Evolutionary conservation across 345 rosid genomes (phyloP).

Genomic region (Turritis glabra): DNA sequence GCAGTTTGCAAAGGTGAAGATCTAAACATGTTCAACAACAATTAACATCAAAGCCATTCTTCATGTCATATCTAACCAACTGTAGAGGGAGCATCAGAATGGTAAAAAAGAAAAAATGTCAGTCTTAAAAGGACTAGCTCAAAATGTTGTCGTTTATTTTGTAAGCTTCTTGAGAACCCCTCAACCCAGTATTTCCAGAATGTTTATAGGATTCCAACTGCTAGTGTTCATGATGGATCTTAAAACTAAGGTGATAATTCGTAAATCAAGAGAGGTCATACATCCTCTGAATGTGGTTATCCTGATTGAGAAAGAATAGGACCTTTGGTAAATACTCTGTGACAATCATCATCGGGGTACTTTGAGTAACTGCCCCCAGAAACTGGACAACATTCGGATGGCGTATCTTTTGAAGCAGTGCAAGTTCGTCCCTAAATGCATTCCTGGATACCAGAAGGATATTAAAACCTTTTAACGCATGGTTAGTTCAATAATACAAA

Average conservation of each 20-base stretch:
- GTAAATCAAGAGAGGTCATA: not conserved
- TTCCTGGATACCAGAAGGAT: conserved; percentile 47
- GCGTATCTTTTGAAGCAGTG: conserved; percentile 78
- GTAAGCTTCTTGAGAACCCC: not conserved
- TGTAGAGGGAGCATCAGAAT: not conserved
- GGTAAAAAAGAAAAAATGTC: not conserved
- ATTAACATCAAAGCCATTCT: not conserved
- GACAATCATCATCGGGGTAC: conserved; percentile 87
- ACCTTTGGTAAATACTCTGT: conserved; percentile 82
- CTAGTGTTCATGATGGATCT: conserved; percentile 3
- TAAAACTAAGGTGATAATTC: not conserved
- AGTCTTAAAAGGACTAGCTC: not conserved
- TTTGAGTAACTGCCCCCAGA: conserved; percentile 86
- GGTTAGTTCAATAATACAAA: not conserved
- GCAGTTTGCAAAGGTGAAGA: conserved; percentile 16
- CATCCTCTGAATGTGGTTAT: not conserved
- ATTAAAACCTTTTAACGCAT: conserved; percentile 8
- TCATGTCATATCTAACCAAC: conserved; percentile 18
- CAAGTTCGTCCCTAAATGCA: conserved; percentile 83
- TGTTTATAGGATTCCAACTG: not conserved
- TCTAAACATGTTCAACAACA: not conserved
- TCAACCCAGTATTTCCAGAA: conserved; percentile 5
- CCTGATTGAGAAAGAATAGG: conserved; percentile 16
- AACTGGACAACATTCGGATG: conserved; percentile 92
- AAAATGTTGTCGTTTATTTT: not conserved